Conservation (phyloP, 495 filamentous ascomycete species). For the Apodospora peruviana region DNA sequence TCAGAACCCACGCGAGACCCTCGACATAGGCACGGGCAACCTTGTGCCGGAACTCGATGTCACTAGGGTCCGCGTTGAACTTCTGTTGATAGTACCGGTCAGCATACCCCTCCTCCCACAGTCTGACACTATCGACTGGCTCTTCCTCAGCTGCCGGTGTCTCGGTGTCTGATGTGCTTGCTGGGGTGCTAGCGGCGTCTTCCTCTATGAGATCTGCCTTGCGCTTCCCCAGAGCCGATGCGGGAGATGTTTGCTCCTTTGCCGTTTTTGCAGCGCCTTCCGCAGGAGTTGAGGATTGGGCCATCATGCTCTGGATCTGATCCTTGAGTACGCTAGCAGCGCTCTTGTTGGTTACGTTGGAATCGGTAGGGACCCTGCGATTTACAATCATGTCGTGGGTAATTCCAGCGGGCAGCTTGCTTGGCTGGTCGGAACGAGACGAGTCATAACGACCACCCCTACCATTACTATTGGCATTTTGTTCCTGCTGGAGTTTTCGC, state of each 20-base stretch:
- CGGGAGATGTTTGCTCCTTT: constrained; percentile 19
- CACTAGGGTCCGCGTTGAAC: constrained; percentile 76
- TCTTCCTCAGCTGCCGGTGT: constrained; percentile 49
- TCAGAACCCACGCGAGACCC: constrained; percentile 94
- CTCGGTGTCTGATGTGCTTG: constrained; percentile 35
- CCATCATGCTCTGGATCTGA: constrained; percentile 56
- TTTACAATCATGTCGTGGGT: constrained; percentile 90
- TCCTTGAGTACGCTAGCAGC: constrained; percentile 86
- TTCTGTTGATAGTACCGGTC: constrained; percentile 98
- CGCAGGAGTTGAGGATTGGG: constrained; percentile 18
- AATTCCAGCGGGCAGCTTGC: constrained; percentile 52
- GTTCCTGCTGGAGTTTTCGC: constrained; percentile 63
- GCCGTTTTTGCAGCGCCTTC: constrained; percentile 11
- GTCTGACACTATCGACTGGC: constrained; percentile 71
- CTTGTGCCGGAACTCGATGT: constrained; percentile 82
- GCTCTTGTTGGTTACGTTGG: constrained; percentile 87
- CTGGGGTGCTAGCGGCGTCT: constrained; percentile 46
- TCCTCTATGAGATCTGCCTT: constrained; percentile 57
- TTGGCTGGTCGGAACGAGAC: constrained; percentile 48
- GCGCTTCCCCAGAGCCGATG: constrained; percentile 47
- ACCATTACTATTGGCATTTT: constrained; percentile 27
- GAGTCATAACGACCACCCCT: constrained; percentile 31
- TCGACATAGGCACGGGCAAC: constrained; percentile 93
- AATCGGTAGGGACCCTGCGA: constrained; percentile 64
- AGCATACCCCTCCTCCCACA: constrained; percentile 94